phyloP scores from a whole-genome alignment of 116 monocot species.

The Cymodocea nodosa region DNA sequence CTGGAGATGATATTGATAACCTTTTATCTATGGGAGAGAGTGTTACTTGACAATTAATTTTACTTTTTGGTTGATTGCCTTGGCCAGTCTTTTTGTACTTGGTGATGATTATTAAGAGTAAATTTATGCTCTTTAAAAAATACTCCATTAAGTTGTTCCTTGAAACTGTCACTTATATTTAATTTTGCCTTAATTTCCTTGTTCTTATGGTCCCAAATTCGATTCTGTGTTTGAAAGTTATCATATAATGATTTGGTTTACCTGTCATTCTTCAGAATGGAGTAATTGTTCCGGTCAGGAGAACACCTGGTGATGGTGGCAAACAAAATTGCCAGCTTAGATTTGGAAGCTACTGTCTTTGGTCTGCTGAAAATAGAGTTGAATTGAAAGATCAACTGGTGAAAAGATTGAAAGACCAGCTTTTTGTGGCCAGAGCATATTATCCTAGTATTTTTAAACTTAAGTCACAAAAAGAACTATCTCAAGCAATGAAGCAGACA shows the following conservation, averaged over 20 bases:
- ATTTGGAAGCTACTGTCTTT: conserved; percentile 96
- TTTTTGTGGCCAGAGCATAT: conserved; percentile 88
- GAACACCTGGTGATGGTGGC: conserved; percentile 25
- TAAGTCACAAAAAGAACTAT: conserved; percentile 41
- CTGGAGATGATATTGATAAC: too few relatives aligned
- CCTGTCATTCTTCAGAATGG: conserved; percentile 4
- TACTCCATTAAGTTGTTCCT: background rate
- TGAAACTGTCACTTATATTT: conserved; percentile 2
- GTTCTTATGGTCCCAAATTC: background rate
- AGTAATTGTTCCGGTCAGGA: background rate
- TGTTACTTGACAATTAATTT: too few relatives aligned
- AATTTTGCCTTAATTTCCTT: background rate
- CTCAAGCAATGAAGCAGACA: conserved; percentile 61
- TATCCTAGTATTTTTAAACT: conserved; percentile 86
- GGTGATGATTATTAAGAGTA: too few relatives aligned
- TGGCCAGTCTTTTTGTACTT: too few relatives aligned
- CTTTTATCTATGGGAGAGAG: too few relatives aligned
- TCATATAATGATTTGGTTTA: background rate
- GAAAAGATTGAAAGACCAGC: conserved; percentile 87
- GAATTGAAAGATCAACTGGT: conserved; percentile 62
- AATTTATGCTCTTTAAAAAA: background rate
- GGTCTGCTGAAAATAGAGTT: conserved; percentile 72
- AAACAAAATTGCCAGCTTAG: conserved; percentile 51
- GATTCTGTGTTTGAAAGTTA: too few relatives aligned
- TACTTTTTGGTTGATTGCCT: too few relatives aligned